These are phyloP conservation scores for Setomelanomma holmii DNA, from an alignment of 2,329 filamentous ascomycete genomes.

Conservation along the genomic window DNA sequence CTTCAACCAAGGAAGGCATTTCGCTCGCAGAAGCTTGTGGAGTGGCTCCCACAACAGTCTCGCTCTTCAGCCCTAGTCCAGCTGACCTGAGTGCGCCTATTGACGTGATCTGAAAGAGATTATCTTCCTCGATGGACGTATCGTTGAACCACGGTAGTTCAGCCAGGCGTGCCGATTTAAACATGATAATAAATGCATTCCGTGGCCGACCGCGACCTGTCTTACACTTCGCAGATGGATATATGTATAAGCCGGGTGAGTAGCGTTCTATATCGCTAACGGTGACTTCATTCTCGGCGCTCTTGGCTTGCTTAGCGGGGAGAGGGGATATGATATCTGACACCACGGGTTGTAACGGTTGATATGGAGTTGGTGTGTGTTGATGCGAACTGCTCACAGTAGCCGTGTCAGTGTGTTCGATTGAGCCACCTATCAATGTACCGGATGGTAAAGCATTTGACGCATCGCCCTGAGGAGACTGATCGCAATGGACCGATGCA, in stretches of 20 bases:
- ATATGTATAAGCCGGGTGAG: constrained; percentile 52
- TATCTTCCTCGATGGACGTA: too few relatives aligned
- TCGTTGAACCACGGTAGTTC: constrained; percentile 45
- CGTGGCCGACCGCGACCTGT: constrained; percentile 49
- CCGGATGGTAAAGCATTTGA: too few relatives aligned
- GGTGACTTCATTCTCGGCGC: background rate
- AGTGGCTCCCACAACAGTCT: too few relatives aligned
- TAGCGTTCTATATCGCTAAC: constrained; percentile 40
- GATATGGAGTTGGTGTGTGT: too few relatives aligned
- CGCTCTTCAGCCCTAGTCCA: background rate
- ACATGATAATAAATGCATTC: constrained; percentile 53
- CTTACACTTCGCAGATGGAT: constrained; percentile 53
- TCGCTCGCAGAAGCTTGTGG: too few relatives aligned
- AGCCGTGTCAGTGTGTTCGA: too few relatives aligned
- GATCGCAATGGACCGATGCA: too few relatives aligned
- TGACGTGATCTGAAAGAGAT: background rate
- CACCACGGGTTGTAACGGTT: too few relatives aligned
- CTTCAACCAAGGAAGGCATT: too few relatives aligned
- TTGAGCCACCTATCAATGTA: too few relatives aligned
- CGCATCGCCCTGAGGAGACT: too few relatives aligned
- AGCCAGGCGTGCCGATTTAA: constrained; percentile 48
- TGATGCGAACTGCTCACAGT: too few relatives aligned
- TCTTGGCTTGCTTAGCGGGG: background rate
- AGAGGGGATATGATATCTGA: background rate
- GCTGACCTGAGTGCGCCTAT: background rate